phyloP scores from a whole-genome alignment of 2,329 filamentous ascomycete genomes.

The Didymella lethalis region DNA sequence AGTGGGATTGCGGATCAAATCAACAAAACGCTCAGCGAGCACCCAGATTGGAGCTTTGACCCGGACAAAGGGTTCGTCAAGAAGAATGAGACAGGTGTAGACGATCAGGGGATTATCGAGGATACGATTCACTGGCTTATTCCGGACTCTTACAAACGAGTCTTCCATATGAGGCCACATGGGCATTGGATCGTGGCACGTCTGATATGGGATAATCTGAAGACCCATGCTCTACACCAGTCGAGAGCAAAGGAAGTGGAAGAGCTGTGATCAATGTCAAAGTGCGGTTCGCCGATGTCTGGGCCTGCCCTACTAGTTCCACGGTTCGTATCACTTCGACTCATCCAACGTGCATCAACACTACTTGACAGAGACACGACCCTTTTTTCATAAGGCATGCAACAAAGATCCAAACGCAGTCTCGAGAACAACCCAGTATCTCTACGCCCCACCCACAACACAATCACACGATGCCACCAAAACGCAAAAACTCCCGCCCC shows the following conservation, averaged over 20 bases:
- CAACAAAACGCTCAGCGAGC: slow-evolving; percentile 34
- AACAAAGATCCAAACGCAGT: neutral
- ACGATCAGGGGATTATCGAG: slow-evolving; percentile 24
- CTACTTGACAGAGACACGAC: neutral
- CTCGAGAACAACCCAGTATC: neutral
- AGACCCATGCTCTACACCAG: neutral
- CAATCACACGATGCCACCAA: neutral
- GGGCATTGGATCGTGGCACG: slow-evolving; percentile 38
- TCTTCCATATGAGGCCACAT: slow-evolving; percentile 40
- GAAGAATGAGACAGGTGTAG: slow-evolving; percentile 19
- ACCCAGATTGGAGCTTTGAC: slow-evolving; percentile 41
- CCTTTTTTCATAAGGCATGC: no score
- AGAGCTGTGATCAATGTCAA: slow-evolving; percentile 10
- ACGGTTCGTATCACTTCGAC: neutral
- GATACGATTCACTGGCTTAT: slow-evolving; percentile 42
- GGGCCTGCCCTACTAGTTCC: neutral
- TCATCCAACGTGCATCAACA: neutral
- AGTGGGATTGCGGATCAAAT: slow-evolving; percentile 34
- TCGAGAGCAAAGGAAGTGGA: neutral
- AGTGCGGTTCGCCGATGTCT: neutral
- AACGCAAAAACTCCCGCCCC: slow-evolving; percentile 1
- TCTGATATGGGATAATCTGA: slow-evolving; percentile 34
- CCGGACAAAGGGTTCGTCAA: slow-evolving; percentile 36
- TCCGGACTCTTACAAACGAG: slow-evolving; percentile 42
- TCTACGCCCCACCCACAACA: neutral